phyloP scores from a whole-genome alignment of 257 asterid genomes.

The Nicotiana knightiana region DNA sequence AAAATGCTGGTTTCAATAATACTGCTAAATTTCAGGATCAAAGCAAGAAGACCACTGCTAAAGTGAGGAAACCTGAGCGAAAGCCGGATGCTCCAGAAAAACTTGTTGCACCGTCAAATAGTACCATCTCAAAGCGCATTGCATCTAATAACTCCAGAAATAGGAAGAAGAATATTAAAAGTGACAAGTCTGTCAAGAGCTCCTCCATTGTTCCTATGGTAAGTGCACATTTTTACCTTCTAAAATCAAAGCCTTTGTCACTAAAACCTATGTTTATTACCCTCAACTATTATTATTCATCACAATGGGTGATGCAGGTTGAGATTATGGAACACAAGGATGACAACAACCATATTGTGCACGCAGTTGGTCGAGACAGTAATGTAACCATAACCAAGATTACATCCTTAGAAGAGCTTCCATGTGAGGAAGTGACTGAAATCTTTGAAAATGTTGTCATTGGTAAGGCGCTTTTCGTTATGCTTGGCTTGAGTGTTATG shows the following conservation, averaged over 20 bases:
- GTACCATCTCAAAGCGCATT: not conserved
- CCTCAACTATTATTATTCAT: too few relatives aligned
- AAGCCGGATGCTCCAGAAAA: constrained; percentile 21
- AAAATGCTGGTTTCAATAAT: not conserved
- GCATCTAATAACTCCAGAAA: constrained; percentile 12
- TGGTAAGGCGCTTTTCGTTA: constrained; percentile 28
- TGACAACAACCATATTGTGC: constrained; percentile 13
- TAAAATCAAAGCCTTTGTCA: too few relatives aligned
- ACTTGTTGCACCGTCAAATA: not conserved
- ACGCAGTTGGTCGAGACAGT: constrained; percentile 12
- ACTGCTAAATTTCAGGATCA: not conserved
- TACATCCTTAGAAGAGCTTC: constrained; percentile 17
- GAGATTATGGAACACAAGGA: constrained; percentile 19
- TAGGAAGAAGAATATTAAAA: constrained; percentile 31
- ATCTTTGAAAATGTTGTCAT: constrained; percentile 12
- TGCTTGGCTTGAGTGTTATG: not conserved
- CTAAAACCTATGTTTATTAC: too few relatives aligned
- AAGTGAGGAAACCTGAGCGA: constrained; percentile 7
- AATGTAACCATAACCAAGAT: constrained; percentile 10
- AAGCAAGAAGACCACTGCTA: not conserved
- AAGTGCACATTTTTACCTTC: constrained; percentile 9
- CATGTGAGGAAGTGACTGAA: constrained; percentile 18
- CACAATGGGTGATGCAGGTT: constrained; percentile 28
- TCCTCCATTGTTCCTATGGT: constrained; percentile 30
- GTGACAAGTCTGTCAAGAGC: constrained; percentile 27